Evolutionary conservation across 306 rosid species (phyloP), one percentile per base, ranked within the genome.

Genomic region (Cucumis hystrix): DNA sequence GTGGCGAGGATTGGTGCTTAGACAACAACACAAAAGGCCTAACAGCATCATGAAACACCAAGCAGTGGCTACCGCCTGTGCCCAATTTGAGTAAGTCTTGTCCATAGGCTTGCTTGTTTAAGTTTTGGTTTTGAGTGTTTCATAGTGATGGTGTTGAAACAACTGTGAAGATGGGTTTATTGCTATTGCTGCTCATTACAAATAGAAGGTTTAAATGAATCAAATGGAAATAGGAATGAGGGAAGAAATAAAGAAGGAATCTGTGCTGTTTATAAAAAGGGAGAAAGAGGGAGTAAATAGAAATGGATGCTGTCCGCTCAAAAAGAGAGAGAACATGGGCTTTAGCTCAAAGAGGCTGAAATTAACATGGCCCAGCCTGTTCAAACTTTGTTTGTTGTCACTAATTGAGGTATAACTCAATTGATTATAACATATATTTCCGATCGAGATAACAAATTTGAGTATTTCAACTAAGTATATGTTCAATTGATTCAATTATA

Each of bases 1-100:
- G 14, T 77, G 92, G 59, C 83, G 82, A 16, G 89, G 96, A 66
- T 85, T 88, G 75, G 91, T 88, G 83, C 88, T 84, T 78, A 93
- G 96, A 67, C 98, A 93, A 74, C 92, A 89, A 76, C 97, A 89
- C 58, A 84, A 14, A 56, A 93, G 88, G 79, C 87, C 97, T 52
- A 89, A 74, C 79, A 93, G 60, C 79, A 89, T 47, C 85, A 93
- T 88, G 78, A 91, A 79, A 47, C 93, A 91, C 88, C 88, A 86
- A 37, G 87, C 98, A 0, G 85, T 63, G 23, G 88, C 98, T 70
- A 91, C 49, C 59, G 92, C 93, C 67, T 88, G 78, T 17, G 60
- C 87, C 97, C 88, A 91, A 17, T 82, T 88, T 80, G 83, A 59
- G 64, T 84, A 86, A 30, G 81, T 73, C 76, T 49, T 52, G 20